These are phyloP conservation scores for Casuarina equisetifolia DNA, from an alignment of 306 rosid genomes.

Conservation along the genomic window DNA sequence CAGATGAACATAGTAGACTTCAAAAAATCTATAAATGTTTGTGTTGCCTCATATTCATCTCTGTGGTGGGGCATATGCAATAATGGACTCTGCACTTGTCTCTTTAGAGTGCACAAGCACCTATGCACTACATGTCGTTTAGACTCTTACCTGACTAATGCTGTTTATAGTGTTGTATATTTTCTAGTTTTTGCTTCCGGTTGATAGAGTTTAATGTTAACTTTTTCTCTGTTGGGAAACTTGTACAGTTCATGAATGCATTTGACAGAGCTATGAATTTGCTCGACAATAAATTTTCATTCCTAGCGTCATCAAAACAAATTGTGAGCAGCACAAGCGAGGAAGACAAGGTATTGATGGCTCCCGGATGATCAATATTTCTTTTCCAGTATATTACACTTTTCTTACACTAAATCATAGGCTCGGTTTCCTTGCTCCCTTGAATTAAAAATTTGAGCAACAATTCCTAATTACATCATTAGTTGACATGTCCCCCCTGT, in stretches of 20 bases:
- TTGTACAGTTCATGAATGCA: conserved; percentile 83
- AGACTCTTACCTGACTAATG: conserved; percentile 12
- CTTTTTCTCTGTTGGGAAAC: conserved; percentile 27
- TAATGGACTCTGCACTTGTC: not conserved
- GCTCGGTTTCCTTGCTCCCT: not conserved
- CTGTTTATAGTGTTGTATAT: conserved; percentile 23
- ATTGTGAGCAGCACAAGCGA: conserved; percentile 82
- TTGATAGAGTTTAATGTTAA: not conserved
- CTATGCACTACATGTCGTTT: not conserved
- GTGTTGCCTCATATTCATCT: not conserved
- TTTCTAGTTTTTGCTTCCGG: conserved; percentile 10
- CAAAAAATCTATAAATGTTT: not conserved
- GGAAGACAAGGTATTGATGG: conserved; percentile 68
- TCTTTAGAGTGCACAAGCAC: conserved; percentile 15
- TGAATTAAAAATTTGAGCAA: not conserved
- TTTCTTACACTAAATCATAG: not conserved
- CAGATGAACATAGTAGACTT: not conserved
- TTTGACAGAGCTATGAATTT: conserved; percentile 91
- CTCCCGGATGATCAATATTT: conserved; percentile 13
- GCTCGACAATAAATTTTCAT: conserved; percentile 77
- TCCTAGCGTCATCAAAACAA: conserved; percentile 77
- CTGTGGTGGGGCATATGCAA: not conserved
- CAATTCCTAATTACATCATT: too few species aligned
- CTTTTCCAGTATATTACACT: not conserved
- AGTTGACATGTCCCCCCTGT: too few species aligned